These are phyloP conservation scores for Podila clonocystis DNA, from an alignment of 192 early-diverging fungal species.

Conservation along the genomic window DNA sequence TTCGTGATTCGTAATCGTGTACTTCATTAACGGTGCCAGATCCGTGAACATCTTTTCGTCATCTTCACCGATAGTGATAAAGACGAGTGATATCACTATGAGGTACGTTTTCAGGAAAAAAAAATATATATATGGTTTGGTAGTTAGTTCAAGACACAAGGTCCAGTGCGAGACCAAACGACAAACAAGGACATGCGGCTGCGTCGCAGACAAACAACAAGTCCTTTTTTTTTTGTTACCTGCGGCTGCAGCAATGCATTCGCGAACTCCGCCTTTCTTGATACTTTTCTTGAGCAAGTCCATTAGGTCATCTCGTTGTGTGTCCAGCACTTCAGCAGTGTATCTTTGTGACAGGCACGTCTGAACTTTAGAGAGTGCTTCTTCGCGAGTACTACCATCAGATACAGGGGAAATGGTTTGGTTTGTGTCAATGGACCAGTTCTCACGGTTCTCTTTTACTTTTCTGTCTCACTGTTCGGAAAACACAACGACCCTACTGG, in stretches of 20 bases:
- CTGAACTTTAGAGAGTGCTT: slow-evolving; percentile 59
- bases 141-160: neutral
- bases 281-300: slow-evolving; percentile 65
- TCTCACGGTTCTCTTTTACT: no score
- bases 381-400: slow-evolving; percentile 63
- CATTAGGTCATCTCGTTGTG: slow-evolving; percentile 60
- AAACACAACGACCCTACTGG: neutral
- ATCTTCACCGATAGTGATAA: slow-evolving; percentile 62
- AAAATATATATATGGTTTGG: neutral
- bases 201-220: neutral
- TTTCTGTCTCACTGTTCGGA: neutral
- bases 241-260: slow-evolving; percentile 54
- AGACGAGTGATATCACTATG: slow-evolving; percentile 55
- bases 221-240: slow-evolving; percentile 9
- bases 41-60: slow-evolving; percentile 60
- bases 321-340: slow-evolving; percentile 62
- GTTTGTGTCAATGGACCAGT: no score
- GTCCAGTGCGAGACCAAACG: neutral
- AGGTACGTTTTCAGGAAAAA: neutral
- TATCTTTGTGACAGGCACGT: slow-evolving; percentile 61
- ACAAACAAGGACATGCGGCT: neutral
- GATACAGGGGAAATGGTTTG: neutral
- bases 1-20: slow-evolving; percentile 54
- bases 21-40: slow-evolving; percentile 55
- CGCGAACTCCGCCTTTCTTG: slow-evolving; percentile 52